Evolutionary conservation across 2,329 filamentous ascomycete species (phyloP).

Genomic region (Hypoxylon sp.): DNA sequence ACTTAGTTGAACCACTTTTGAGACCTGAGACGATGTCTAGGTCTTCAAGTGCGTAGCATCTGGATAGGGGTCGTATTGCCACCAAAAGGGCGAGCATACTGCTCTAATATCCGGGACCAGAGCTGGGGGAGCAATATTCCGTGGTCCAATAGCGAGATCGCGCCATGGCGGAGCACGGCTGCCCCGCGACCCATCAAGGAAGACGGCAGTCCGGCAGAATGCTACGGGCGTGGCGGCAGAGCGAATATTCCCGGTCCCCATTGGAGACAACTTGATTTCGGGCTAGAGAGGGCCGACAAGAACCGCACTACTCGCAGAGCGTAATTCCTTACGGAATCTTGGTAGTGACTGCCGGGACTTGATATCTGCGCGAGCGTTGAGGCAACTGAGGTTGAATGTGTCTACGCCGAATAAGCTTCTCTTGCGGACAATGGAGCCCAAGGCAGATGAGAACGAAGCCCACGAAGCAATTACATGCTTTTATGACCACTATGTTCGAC

Average conservation of each 20-base stretch:
- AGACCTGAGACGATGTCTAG: not conserved
- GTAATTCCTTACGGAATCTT: too few species aligned
- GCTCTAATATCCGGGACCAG: conserved; percentile 7
- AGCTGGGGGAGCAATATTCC: not conserved
- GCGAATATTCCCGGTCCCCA: conserved; percentile 4
- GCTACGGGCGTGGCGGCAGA: conserved; percentile 9
- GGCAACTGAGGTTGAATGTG: too few species aligned
- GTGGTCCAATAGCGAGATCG: conserved; percentile 1
- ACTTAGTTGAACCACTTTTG: not conserved
- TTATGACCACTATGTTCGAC: too few species aligned
- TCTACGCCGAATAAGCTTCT: too few species aligned
- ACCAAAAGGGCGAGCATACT: not conserved
- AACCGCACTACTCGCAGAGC: not conserved
- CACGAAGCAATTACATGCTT: too few species aligned
- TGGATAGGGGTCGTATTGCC: not conserved
- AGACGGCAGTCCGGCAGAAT: conserved; percentile 25
- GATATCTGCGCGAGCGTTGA: too few species aligned
- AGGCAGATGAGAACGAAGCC: too few species aligned
- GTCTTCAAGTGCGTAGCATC: not conserved
- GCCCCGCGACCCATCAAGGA: conserved; percentile 9
- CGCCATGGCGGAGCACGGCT: conserved; percentile 5
- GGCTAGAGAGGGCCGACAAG: conserved; percentile 12
- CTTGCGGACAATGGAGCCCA: too few species aligned
- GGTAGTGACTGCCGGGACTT: too few species aligned
- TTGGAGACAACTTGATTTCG: conserved; percentile 14